Percentiles rank a stretch among this genome's conserved stretches.
Conservation (phyloP, 768 basidiomycete genomes). For the Clavaria fumosa region DNA sequence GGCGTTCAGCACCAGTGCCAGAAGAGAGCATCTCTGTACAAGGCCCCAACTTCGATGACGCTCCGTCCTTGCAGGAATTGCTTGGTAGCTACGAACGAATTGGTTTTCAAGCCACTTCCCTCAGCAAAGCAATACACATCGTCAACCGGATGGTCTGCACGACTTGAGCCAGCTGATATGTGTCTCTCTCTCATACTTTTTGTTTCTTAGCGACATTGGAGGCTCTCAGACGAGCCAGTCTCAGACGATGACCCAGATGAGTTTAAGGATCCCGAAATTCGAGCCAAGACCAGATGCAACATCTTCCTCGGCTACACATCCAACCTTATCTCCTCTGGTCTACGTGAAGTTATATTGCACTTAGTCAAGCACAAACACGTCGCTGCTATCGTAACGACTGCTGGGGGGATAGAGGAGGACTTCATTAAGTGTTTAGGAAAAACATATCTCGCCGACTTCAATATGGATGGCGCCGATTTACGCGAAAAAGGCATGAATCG, state of each 20-base stretch:
- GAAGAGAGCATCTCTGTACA: constrained; percentile 51
- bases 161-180: too few relatives aligned
- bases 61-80: constrained; percentile 49
- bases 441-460: constrained; percentile 89
- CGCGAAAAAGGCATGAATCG: constrained; percentile 89
- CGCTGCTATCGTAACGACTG: constrained; percentile 85
- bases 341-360: constrained; percentile 83
- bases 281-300: constrained; percentile 61
- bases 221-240: constrained; percentile 74
- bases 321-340: constrained; percentile 93
- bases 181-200: not conserved
- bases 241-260: constrained; percentile 56
- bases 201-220: constrained; percentile 58
- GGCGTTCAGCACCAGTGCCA: constrained; percentile 58
- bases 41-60: constrained; percentile 78
- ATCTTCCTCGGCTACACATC: constrained; percentile 98
- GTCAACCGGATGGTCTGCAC: constrained; percentile 78
- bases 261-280: constrained; percentile 38
- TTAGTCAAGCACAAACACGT: constrained; percentile 91
- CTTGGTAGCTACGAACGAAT: constrained; percentile 74
- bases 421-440: constrained; percentile 98
- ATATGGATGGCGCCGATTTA: constrained; percentile 78
- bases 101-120: constrained; percentile 93
- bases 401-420: constrained; percentile 97
- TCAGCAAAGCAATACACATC: constrained; percentile 77